Evolutionary conservation across 2,329 filamentous ascomycete species (phyloP), one percentile per base, ranked within the genome.

Genomic region (Emergomyces africanus): DNA sequence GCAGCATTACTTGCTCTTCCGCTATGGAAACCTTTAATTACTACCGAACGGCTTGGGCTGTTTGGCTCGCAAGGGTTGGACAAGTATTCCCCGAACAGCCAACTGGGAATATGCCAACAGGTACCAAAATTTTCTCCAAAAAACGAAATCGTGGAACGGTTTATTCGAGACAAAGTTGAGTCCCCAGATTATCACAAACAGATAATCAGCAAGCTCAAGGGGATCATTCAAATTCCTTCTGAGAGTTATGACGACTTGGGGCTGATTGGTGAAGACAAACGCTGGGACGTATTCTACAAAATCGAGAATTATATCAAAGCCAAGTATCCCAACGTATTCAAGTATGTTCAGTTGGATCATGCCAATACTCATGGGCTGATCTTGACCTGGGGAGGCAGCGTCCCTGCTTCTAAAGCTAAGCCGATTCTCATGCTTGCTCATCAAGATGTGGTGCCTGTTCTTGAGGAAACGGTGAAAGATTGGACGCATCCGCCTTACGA

Each of bases 371-470:
- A 84, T 66, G 83, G 79, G 2, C 71, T 85, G 49, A 66, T 85
- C 35, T 84, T 79, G 66, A 83, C 81, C 1, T 81, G 82, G 78
- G 61, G 77, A 44, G 83, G 83, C 3, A 65, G 63, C 25, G 55
- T 63, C 5, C 41, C 60, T 5, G 44, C 62, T 12, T 75, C 72
- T 6, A 72, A 83, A 41, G 61, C 68, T 2, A 82, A 81, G 68
- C 82, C 83, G 0, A 77, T 79, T 3, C 70, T 86, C 25, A 71
- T 86, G 42, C 81, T 84, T 75, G 83, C 82, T 1, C 83, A 86
- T 67, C 82, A 85, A 66, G 84, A 86, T 66, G 82, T 84, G 9
- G 83, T 87, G 2, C 83, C 83, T 1, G 82, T 83, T 0, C 75
- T 75, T 1, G 73, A 77, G 5, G 73, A 79, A 4, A 80, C 78